Evolutionary conservation across 2,329 filamentous ascomycete genomes (phyloP).

Genomic region (Ilyonectria mors-panacis): DNA sequence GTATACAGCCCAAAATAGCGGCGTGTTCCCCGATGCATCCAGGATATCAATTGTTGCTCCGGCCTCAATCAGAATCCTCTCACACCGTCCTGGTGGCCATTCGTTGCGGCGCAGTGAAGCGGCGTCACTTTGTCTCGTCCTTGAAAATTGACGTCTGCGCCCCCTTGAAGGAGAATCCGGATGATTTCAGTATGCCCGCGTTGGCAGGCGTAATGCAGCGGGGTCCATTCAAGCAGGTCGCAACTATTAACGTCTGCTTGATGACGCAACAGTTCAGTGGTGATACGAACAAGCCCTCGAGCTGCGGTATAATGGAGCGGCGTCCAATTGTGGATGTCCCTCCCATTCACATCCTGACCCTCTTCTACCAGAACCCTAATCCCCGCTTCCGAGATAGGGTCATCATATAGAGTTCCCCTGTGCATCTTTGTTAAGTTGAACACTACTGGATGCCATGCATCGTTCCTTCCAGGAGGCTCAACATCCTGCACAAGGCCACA

Average conservation of each 20-base stretch:
- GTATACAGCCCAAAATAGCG: slow-evolving; percentile 26
- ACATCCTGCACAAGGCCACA: not conserved
- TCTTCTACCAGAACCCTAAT: not conserved
- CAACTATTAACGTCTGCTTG: slow-evolving; percentile 26
- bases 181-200: not conserved
- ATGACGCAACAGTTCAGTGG: slow-evolving; percentile 4
- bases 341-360: slow-evolving; percentile 18
- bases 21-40: slow-evolving; percentile 18
- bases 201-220: slow-evolving; percentile 44
- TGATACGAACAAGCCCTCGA: not conserved
- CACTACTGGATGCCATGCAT: not conserved
- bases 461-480: not conserved
- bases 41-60: slow-evolving; percentile 2
- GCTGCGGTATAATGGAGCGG: slow-evolving; percentile 42
- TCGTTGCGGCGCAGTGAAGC: slow-evolving; percentile 9
- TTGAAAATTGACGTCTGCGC: not conserved
- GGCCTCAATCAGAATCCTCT: not conserved
- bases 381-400: not conserved
- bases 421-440: not conserved
- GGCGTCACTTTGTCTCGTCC: slow-evolving; percentile 23
- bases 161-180: not conserved
- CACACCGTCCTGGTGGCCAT: slow-evolving; percentile 2
- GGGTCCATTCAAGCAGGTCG: slow-evolving; percentile 39
- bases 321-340: slow-evolving; percentile 41
- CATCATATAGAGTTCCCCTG: not conserved